Conservation (phyloP, 495 filamentous ascomycete species). For the Bathelium albidoporum region DNA sequence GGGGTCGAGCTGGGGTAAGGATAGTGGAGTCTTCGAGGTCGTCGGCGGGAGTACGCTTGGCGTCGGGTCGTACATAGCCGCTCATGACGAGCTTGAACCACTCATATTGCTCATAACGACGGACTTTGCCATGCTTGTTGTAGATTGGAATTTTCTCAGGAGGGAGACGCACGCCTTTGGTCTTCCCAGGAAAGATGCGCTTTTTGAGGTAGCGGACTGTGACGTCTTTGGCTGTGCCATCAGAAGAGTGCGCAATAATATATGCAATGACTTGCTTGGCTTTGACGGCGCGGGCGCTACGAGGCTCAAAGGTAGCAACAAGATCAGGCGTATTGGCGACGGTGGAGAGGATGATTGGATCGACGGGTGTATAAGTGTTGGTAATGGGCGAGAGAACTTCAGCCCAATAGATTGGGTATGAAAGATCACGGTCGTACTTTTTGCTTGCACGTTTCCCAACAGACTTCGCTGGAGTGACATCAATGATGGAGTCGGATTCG, state of each 20-base stretch:
- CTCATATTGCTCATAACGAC: slow-evolving; percentile 59
- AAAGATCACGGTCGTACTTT: slow-evolving; percentile 59
- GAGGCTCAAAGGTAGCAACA: slow-evolving; percentile 68
- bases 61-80: slow-evolving; percentile 52
- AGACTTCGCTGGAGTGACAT: slow-evolving; percentile 30
- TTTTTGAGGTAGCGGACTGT: slow-evolving; percentile 84
- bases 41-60: slow-evolving; percentile 57
- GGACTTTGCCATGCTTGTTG: slow-evolving; percentile 59
- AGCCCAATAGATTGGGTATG: slow-evolving; percentile 85
- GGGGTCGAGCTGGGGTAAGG: slow-evolving; percentile 55
- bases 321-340: slow-evolving; percentile 59
- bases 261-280: slow-evolving; percentile 88
- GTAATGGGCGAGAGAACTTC: slow-evolving; percentile 76
- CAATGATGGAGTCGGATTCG: slow-evolving; percentile 34
- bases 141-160: slow-evolving; percentile 70
- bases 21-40: slow-evolving; percentile 67
- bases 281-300: slow-evolving; percentile 68
- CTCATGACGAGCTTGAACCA: slow-evolving; percentile 79
- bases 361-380: slow-evolving; percentile 66
- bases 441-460: slow-evolving; percentile 33
- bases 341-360: slow-evolving; percentile 57
- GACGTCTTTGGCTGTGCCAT: slow-evolving; percentile 89
- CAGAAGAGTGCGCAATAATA: slow-evolving; percentile 71
- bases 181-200: slow-evolving; percentile 76
- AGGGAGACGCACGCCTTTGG: slow-evolving; percentile 73